phyloP scores from a whole-genome alignment of 768 basidiomycete genomes.

The Xanthoconium stramineum region DNA sequence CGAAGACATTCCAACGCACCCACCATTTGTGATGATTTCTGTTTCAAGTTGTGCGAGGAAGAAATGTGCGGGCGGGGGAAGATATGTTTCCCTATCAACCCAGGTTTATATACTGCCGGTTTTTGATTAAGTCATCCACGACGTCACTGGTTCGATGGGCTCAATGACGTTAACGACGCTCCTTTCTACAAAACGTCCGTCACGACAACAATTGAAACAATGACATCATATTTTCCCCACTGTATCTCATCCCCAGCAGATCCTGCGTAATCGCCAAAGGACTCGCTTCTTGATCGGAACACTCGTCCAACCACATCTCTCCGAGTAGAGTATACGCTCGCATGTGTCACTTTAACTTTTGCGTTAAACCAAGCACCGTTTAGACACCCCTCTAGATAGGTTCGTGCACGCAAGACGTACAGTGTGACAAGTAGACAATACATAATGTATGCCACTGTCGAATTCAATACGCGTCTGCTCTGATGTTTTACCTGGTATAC shows the following conservation, averaged over 20 bases:
- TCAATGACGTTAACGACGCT: slow-evolving; percentile 20
- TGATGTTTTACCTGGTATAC: no score
- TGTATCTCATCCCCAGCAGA: not conserved
- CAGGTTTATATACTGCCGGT: slow-evolving; percentile 14
- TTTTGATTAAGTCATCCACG: slow-evolving; percentile 12
- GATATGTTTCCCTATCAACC: not conserved
- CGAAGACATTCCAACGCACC: not conserved
- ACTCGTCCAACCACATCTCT: not conserved
- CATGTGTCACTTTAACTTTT: no score
- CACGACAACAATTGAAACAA: not conserved
- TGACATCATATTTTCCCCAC: slow-evolving; percentile 12
- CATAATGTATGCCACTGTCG: no score
- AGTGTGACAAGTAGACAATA: no score
- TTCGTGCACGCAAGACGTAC: no score
- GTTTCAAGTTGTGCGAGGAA: not conserved
- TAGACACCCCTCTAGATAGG: not conserved
- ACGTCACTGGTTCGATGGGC: slow-evolving; percentile 11
- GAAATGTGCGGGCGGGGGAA: not conserved
- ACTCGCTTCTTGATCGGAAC: not conserved
- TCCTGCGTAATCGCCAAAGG: slow-evolving; percentile 3
- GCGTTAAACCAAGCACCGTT: no score
- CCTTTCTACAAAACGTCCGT: slow-evolving; percentile 13
- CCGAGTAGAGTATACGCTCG: no score
- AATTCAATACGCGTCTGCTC: no score
- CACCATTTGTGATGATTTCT: slow-evolving; percentile 13